phyloP scores from a whole-genome alignment of 2,329 filamentous ascomycete species.

The Botrytis deweyae region DNA sequence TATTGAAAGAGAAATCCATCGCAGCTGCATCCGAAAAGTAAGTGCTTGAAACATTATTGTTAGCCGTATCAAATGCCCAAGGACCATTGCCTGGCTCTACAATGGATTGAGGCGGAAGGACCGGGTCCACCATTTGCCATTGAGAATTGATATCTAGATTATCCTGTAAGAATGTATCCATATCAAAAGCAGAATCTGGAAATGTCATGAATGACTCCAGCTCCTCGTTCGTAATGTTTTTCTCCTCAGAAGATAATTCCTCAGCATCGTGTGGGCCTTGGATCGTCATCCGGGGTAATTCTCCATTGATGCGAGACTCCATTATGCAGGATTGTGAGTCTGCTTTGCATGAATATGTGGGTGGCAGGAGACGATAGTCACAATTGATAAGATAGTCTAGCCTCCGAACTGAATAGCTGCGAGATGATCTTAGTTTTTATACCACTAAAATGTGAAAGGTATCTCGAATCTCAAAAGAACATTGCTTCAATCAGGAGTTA shows the following conservation, averaged over 20 bases:
- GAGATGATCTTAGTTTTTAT: neutral
- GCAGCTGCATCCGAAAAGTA: neutral
- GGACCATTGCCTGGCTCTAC: neutral
- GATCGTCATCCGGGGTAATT: neutral
- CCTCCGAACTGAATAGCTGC: neutral
- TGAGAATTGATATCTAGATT: neutral
- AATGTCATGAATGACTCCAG: neutral
- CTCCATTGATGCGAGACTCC: neutral
- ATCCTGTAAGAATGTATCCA: neutral
- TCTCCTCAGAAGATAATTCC: neutral
- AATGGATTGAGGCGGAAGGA: neutral
- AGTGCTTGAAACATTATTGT: neutral
- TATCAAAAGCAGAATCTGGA: neutral
- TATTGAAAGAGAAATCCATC: neutral
- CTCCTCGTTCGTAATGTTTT: neutral
- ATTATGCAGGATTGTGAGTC: neutral
- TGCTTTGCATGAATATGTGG: neutral
- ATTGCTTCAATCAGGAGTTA: neutral
- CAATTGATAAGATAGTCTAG: neutral
- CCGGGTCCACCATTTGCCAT: slow-evolving; percentile 1
- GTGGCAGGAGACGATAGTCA: neutral
- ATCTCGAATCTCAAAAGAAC: neutral
- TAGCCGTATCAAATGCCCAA: neutral
- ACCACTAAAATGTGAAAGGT: neutral
- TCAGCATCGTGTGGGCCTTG: neutral